Percentiles rank a stretch among this genome's conserved stretches.
Evolutionary conservation across 2,329 filamentous ascomycete species (phyloP).

Genomic region (Cladobotryum protrusum): DNA sequence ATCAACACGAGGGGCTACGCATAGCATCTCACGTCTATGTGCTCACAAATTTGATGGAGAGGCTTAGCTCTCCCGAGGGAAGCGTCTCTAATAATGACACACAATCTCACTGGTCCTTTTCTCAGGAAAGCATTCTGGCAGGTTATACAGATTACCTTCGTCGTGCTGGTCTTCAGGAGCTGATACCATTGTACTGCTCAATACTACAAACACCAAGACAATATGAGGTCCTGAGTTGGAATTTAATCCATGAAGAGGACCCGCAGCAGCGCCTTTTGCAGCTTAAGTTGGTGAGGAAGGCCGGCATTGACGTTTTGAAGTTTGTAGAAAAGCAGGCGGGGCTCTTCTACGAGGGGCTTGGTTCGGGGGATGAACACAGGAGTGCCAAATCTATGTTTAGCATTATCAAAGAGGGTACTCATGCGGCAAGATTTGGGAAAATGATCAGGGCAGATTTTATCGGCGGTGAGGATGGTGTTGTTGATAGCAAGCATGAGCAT

Average conservation of each 20-base stretch:
- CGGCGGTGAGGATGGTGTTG: conserved; percentile 48
- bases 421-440: conserved; percentile 42
- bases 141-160: conserved; percentile 78
- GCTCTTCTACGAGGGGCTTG: conserved; percentile 45
- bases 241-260: conserved; percentile 68
- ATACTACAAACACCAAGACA: conserved; percentile 60
- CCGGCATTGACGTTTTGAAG: conserved; percentile 63
- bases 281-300: conserved; percentile 67
- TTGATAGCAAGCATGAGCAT: conserved; percentile 57
- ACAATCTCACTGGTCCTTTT: conserved; percentile 29
- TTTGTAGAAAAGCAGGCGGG: conserved; percentile 66
- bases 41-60: conserved; percentile 61
- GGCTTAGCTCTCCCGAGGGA: conserved; percentile 33
- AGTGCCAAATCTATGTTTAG: conserved; percentile 42
- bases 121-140: conserved; percentile 69
- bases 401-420: conserved; percentile 40
- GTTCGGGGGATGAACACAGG: conserved; percentile 24
- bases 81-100: conserved; percentile 11
- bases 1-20: conserved; percentile 59
- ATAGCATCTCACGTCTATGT: conserved; percentile 61
- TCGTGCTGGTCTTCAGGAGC: conserved; percentile 63
- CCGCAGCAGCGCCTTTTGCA: conserved; percentile 58
- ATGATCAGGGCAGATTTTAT: conserved; percentile 67
- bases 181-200: conserved; percentile 84
- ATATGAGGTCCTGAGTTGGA: conserved; percentile 66